These are phyloP conservation scores for Breynia disticha DNA, from an alignment of 441 rosid genomes.

Conservation along the genomic window DNA sequence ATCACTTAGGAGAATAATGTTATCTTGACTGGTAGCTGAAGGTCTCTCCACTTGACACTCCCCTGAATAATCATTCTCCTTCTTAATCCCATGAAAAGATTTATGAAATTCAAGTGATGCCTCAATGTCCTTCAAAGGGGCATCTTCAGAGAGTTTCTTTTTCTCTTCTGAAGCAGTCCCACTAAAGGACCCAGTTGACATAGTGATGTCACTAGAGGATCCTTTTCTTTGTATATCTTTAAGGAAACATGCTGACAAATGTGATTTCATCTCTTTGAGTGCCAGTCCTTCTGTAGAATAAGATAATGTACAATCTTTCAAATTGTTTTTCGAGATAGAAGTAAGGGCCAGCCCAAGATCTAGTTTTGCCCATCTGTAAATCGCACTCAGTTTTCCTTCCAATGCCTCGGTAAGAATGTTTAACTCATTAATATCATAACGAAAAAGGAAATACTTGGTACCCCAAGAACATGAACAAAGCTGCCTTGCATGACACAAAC, in stretches of 20 bases:
- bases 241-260: slow-evolving; percentile 19
- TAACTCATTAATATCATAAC: slow-evolving; percentile 74
- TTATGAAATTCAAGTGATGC: slow-evolving; percentile 24
- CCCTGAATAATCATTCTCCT: slow-evolving; percentile 15
- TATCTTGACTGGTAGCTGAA: slow-evolving; percentile 25
- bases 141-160: slow-evolving; percentile 25
- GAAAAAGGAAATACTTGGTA: slow-evolving; percentile 72
- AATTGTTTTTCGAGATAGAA: slow-evolving; percentile 40
- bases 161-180: slow-evolving; percentile 21
- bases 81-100: slow-evolving; percentile 17
- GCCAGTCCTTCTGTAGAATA: slow-evolving; percentile 26
- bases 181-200: slow-evolving; percentile 16
- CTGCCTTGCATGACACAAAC: slow-evolving; percentile 86
- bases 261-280: slow-evolving; percentile 28
- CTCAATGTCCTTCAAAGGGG: slow-evolving; percentile 23
- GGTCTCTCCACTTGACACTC: slow-evolving; percentile 30
- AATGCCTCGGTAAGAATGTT: slow-evolving; percentile 89
- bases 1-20: slow-evolving; percentile 76
- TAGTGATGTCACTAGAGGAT: slow-evolving; percentile 21
- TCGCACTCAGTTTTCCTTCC: slow-evolving; percentile 93
- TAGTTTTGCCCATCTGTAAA: slow-evolving; percentile 92
- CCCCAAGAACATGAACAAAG: slow-evolving; percentile 69
- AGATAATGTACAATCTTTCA: slow-evolving; percentile 31
- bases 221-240: slow-evolving; percentile 30
- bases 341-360: slow-evolving; percentile 91